Evolutionary conservation across 1,284 basidiomycete species (phyloP), one percentile per base, ranked within the genome.

Genomic region (Apiotrichum gracile): DNA sequence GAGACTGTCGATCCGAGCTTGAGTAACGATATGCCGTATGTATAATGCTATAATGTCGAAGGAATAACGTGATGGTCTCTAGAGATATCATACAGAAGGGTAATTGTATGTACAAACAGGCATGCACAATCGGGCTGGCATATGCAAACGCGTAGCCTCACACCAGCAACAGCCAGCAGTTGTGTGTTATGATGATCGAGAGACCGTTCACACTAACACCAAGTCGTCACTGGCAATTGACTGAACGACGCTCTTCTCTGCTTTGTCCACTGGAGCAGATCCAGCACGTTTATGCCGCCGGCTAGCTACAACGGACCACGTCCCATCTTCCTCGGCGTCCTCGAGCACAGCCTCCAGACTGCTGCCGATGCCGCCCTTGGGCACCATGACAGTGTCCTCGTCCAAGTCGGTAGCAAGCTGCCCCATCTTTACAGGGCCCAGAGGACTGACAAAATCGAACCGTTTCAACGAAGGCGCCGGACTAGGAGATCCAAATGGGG

Each of bases 381-480:
- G 26, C 2, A 24, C n/a, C 55, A 57, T 55, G 27, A 44, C 13
- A 4, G 51, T 27, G 24, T 57, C 59, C 40, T 57, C 48, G 31
- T 55, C 58, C 3, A 22, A 22, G 25, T 51, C 49, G 6, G 16
- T 19, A 16, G 19, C 4, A 17, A 40, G 24, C 17, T 27, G 46
- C 19, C 43, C 43, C 16, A 46, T 29, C 22, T 49, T 39, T 31
- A 65, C 64, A 0, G 65, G 65, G 19, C 67, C 65, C 0, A 73
- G 52, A 0, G 71, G 71, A 21, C 64, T 67, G 39, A 69, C 65
- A 52, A 73, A 73, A 45, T 72, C 72, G 38, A 73, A 73, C 19
- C 52, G 63, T 25, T 57, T 59, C 8, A 65, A 39, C 0, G 62
- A 60, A 0, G 68, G 65, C 51, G 33, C 62, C 29, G 46, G 58